Base-by-base conservation (phyloP, 257 asterid species). In the Capsicum chinense region DNA sequence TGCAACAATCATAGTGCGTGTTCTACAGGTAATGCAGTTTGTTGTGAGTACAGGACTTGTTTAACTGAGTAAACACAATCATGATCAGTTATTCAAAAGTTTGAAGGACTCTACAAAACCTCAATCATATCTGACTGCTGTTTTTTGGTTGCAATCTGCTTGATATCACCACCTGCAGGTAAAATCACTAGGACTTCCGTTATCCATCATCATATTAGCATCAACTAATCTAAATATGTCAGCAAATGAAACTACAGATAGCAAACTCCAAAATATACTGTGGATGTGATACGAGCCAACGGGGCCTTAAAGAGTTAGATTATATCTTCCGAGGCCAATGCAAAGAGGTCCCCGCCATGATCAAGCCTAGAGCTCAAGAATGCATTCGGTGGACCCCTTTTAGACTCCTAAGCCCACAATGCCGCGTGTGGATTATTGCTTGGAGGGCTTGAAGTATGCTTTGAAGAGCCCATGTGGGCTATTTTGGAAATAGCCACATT, bases 111-210 rank as follows among this genome's bases (percentile, higher is more conserved):
- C 86, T 11, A 87, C 85, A 85, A 87, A 88, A 94, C 97, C 98
- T 94, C 92, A 90, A 93, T 92, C 90, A 94, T 88, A 88, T 91
- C 98, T 70, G 90, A 84, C 83, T 39, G 88, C 84, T 89, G 93
- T 69, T 90, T 91, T 88, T 89, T 94, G 81, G 89, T 86, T 47
- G 96, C 12, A 85, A 94, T 93, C 91, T 87, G 90, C 96, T 92
- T 94, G 90, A 93, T 76, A 76, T 93, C 98, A 87, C 95, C 97
- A 91, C 98, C 97, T 91, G 93, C 98, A 92, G 87, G 89, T 84
- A 91, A 88, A 93, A 89, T 85, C 81, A 76, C 63, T 76, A 88
- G 82, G 84, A 86, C 82, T 85, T 89, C 83, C 78, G 80, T 82
- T 88, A 87, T 84, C 82, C 88, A 87, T 56, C 86, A 86, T 50